Percentiles rank a stretch among this genome's conserved stretches.
Conservation (phyloP, 2,329 filamentous ascomycete species). For the Pestalotiopsis sp. region DNA sequence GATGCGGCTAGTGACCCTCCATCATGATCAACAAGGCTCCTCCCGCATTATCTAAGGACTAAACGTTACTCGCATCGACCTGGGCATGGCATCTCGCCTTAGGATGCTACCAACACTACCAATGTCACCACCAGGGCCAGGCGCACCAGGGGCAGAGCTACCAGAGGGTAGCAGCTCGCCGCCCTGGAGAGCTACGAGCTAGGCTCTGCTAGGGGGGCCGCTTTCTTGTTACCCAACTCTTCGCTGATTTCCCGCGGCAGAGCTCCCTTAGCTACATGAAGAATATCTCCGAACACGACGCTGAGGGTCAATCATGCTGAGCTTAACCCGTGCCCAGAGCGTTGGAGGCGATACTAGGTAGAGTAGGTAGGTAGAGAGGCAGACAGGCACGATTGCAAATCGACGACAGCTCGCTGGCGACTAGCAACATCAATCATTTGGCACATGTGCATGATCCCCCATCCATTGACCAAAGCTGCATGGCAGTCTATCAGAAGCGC, state of each 20-base stretch:
- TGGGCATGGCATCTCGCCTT: neutral
- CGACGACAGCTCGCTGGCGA: no score
- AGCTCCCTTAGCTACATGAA: slow-evolving; percentile 11
- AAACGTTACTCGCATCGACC: slow-evolving; percentile 11
- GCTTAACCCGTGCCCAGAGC: neutral
- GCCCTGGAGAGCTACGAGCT: neutral
- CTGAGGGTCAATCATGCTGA: slow-evolving; percentile 5
- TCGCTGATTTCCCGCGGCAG: neutral
- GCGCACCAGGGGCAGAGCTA: slow-evolving; percentile 3
- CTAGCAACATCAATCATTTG: neutral
- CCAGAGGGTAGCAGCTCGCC: slow-evolving; percentile 2
- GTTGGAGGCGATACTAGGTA: neutral
- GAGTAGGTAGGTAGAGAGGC: neutral
- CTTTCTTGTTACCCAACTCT: neutral
- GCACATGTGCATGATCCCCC: neutral
- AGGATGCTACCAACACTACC: neutral
- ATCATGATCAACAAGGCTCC: slow-evolving; percentile 7
- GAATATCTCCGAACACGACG: slow-evolving; percentile 15
- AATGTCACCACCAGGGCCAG: neutral
- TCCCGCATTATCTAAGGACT: slow-evolving; percentile 12
- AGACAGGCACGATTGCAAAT: neutral
- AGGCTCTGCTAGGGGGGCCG: neutral
- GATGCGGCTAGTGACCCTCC: slow-evolving; percentile 10
- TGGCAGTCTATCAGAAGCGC: neutral
- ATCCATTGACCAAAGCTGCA: neutral